Evolutionary conservation across 208 protist species (phyloP), one percentile per base, ranked within the genome.

Genomic region (Wallacemonas sp.): DNA sequence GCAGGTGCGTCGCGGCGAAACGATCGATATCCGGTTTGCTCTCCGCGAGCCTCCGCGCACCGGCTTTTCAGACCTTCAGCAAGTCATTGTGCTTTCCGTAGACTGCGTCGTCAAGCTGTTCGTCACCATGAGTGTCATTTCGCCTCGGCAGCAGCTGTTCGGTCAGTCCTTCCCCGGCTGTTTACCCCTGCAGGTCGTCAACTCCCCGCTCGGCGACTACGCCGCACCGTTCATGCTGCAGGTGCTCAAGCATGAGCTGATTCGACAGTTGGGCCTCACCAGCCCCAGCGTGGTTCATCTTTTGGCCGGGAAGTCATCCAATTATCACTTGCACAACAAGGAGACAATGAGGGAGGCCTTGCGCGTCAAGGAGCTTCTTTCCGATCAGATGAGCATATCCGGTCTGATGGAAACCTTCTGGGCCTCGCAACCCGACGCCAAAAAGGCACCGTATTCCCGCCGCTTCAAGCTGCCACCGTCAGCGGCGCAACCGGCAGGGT

Each of bases 161-260:
- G 61, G 75, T 33, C 75, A 84, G 56, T 66, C 79, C 27, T 78
- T 92, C 44, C 89, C 89, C 19, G 59, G 66, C 22, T 95, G 84
- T 51, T 66, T 95, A 45, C 67, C 84, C 24, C 69, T 95, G 46
- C 63, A 51, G 1, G 86, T 95, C 65, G 56, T 68, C 51, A 67
- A 82, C 63, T 95, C 89, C 14, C 84, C 82, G 6, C 71, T 95
- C 2, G 88, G 88, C 21, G 66, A 70, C 21, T 95, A 95, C 75
- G 66, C 36, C 31, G 83, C 82, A 19, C 89, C 89, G 42, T 47
- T 95, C 39, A 77, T 92, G 77, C 73, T 95, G 64, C 89, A 95
- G 74, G 42, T 92, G 30, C 68, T 95, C 31, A 91, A 92, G 66
- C 84, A 92, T 62, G 82, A 82, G 53, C 77, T 95, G 49, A 78